A percentile compares a stretch with the other conserved stretches of the same genome.
Conservation (phyloP, 306 rosid genomes). For the Pyrus communis region DNA sequence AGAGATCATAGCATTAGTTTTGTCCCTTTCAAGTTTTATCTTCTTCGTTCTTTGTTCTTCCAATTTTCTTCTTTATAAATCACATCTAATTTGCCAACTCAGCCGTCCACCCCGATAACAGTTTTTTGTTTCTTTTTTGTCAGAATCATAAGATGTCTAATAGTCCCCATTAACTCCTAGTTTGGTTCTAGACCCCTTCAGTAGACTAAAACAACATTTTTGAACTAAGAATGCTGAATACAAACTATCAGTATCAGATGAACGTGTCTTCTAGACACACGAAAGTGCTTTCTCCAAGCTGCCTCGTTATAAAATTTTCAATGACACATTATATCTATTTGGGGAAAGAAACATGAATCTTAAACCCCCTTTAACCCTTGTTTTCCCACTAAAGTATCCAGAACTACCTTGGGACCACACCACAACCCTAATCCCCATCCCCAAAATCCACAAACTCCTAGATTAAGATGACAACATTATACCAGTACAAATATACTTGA, state of each 20-base stretch:
- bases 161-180: not conserved
- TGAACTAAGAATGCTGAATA: not conserved
- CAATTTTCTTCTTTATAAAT: not conserved
- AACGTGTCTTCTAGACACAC: not conserved
- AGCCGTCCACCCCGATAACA: not conserved
- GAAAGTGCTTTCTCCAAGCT: not conserved
- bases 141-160: not conserved
- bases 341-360: not conserved
- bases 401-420: not conserved
- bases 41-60: not conserved
- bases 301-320: not conserved
- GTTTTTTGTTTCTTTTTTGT: not conserved
- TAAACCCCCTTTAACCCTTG: not conserved
- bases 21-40: not conserved
- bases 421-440: not conserved
- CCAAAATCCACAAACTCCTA: not conserved
- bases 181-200: not conserved
- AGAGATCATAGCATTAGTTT: not conserved
- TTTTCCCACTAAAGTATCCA: not conserved
- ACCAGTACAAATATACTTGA: not conserved
- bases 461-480: not conserved
- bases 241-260: not conserved
- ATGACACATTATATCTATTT: not conserved
- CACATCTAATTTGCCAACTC: not conserved
- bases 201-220: not conserved